Evolutionary conservation across 495 filamentous ascomycete species (phyloP).

Genomic region (Penicillium riverlandense): DNA sequence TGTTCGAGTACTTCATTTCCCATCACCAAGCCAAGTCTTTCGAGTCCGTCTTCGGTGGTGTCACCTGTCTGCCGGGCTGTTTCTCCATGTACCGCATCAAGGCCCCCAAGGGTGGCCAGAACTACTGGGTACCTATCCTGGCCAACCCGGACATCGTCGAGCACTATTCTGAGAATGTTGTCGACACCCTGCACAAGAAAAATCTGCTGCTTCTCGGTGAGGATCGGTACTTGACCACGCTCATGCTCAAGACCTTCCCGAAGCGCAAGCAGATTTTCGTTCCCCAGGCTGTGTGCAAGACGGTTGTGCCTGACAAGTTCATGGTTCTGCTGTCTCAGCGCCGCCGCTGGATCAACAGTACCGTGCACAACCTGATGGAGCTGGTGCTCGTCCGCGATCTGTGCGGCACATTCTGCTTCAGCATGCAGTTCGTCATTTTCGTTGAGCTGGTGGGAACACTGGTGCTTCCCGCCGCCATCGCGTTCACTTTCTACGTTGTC

Average conservation of each 20-base stretch:
- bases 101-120: conserved; percentile 94
- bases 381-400: conserved; percentile 91
- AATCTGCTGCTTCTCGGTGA: conserved; percentile 92
- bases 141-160: conserved; percentile 98
- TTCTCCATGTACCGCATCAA: conserved; percentile 99
- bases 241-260: conserved; percentile 98
- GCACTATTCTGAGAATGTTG: conserved; percentile 98
- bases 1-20: conserved; percentile 99
- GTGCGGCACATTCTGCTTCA: conserved; percentile 99
- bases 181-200: conserved; percentile 99
- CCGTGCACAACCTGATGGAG: conserved; percentile 97
- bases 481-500: conserved; percentile 94
- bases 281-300: conserved; percentile 98
- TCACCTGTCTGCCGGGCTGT: conserved; percentile 96
- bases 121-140: conserved; percentile 98
- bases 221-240: conserved; percentile 91
- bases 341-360: conserved; percentile 98
- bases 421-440: conserved; percentile 98
- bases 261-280: conserved; percentile 99
- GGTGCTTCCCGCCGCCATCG: conserved; percentile 90
- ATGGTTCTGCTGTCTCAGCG: conserved; percentile 89
- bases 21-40: conserved; percentile 96
- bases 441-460: conserved; percentile 93
- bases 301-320: conserved; percentile 89
- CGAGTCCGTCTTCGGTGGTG: conserved; percentile 97